Percentiles rank a stretch among this genome's conserved stretches.
Conservation (phyloP, 192 early-diverging fungal genomes). For the Entomortierella parvispora region DNA sequence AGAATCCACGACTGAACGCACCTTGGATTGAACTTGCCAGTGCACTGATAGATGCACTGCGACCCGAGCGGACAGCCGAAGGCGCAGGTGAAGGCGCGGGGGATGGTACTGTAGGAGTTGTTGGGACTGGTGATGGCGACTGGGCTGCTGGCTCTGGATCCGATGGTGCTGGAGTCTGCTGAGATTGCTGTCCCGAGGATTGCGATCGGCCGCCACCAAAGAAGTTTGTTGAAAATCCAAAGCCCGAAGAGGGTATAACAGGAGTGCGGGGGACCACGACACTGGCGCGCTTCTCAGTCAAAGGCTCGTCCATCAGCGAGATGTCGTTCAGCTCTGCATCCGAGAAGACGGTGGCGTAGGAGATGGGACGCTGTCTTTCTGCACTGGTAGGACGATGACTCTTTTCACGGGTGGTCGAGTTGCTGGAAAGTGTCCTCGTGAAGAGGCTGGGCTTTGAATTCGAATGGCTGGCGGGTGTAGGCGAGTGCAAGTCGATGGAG, state of each 20-base stretch:
- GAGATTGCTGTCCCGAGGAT: conserved; percentile 3
- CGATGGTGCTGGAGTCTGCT: conserved; percentile 13
- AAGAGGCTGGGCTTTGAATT: conserved; percentile 20
- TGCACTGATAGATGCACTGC: conserved; percentile 43
- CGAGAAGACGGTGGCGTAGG: conserved; percentile 48
- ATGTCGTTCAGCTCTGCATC: conserved; percentile 58
- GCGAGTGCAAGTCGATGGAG: conserved; percentile 47
- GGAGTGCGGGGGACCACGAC: conserved; percentile 29
- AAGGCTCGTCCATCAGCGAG: conserved; percentile 49
- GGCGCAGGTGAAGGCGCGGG: conserved; percentile 7
- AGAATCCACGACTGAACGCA: conserved; percentile 33
- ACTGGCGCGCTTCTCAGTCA: conserved; percentile 28
- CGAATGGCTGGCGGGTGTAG: conserved; percentile 17
- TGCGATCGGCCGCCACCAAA: conserved; percentile 9
- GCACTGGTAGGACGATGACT: conserved; percentile 4
- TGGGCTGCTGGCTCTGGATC: too few relatives aligned
- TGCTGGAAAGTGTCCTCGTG: conserved; percentile 22
- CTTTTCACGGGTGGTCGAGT: conserved; percentile 4
- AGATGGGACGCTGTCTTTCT: conserved; percentile 39
- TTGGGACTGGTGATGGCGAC: conserved; percentile 3
- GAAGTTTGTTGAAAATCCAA: conserved; percentile 41
- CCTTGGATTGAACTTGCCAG: conserved; percentile 32
- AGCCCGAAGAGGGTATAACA: conserved; percentile 20
- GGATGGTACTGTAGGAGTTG: conserved; percentile 13
- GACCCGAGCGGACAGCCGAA: conserved; percentile 2